A percentile compares a stretch with the other conserved stretches of the same genome.
Evolutionary conservation across 768 basidiomycete species (phyloP).

Genomic region (Mycena haematopus): DNA sequence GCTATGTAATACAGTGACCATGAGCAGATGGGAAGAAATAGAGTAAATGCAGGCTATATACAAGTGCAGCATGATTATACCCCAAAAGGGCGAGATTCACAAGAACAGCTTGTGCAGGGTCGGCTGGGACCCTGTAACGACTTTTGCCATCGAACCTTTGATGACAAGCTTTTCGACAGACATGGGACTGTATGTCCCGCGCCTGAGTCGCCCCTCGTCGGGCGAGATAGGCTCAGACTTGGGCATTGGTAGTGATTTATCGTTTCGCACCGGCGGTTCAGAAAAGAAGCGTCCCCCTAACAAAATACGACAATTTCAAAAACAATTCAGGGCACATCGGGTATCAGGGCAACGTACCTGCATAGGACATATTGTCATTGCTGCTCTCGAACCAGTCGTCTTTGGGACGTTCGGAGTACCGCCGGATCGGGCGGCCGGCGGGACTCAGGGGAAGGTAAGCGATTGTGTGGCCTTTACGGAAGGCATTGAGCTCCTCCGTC

Average conservation of each 20-base stretch:
- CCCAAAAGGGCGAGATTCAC: constrained; percentile 8
- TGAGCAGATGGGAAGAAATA: not conserved
- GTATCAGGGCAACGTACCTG: constrained; percentile 41
- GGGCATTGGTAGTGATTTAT: constrained; percentile 39
- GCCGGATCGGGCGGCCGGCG: constrained; percentile 62
- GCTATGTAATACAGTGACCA: too few relatives aligned
- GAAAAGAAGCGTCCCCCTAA: constrained; percentile 25
- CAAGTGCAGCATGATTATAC: constrained; percentile 8
- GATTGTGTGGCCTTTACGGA: constrained; percentile 47
- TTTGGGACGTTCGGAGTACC: constrained; percentile 63
- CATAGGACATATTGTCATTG: constrained; percentile 60
- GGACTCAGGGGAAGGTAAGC: constrained; percentile 64
- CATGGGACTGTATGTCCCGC: constrained; percentile 43
- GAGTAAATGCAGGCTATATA: constrained; percentile 17
- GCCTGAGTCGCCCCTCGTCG: constrained; percentile 47
- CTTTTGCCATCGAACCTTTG: constrained; percentile 62
- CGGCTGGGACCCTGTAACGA: constrained; percentile 42
- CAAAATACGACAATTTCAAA: not conserved
- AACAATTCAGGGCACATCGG: not conserved
- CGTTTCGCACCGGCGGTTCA: constrained; percentile 18
- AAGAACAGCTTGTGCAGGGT: constrained; percentile 37
- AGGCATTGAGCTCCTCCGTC: constrained; percentile 52
- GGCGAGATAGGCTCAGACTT: constrained; percentile 47
- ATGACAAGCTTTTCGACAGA: constrained; percentile 56
- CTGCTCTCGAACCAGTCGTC: constrained; percentile 72